Percentiles rank a stretch among this genome's conserved stretches.
Evolutionary conservation across 345 rosid species (phyloP).

Genomic region (Citrus mangshanensis): DNA sequence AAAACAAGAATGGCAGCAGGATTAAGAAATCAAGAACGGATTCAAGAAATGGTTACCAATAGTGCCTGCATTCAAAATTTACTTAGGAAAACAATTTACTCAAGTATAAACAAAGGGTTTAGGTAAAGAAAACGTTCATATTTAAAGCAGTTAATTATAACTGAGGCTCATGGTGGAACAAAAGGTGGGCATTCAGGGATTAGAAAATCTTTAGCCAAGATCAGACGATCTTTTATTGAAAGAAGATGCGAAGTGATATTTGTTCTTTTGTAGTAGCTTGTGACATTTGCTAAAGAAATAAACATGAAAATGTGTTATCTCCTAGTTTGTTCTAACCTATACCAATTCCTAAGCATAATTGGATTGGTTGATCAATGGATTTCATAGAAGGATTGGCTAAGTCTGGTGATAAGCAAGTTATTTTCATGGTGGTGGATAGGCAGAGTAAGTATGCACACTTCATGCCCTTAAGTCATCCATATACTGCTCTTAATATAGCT

Average conservation of each 20-base stretch:
- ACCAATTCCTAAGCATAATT: background rate
- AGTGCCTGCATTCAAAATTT: background rate
- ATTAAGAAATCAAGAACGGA: background rate
- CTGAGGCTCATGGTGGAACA: background rate
- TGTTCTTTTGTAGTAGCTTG: background rate
- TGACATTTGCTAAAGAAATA: background rate
- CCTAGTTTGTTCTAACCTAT: background rate
- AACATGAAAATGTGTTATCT: background rate
- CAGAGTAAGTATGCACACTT: too few relatives aligned
- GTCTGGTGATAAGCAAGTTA: too few relatives aligned
- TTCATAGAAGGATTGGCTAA: too few relatives aligned
- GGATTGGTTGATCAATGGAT: background rate
- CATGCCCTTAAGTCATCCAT: background rate
- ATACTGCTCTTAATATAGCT: too few relatives aligned
- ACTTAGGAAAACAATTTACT: background rate
- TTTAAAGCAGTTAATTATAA: background rate
- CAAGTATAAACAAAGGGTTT: background rate
- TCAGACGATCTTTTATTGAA: background rate
- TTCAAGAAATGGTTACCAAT: too few relatives aligned
- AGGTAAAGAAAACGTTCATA: background rate
- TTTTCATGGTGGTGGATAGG: background rate
- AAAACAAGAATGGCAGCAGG: background rate
- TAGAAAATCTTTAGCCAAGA: background rate
- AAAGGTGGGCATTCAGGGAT: background rate
- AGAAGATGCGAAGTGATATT: background rate